Evolutionary conservation across 192 early-diverging fungal species (phyloP).

Genomic region (Umbelopsis vinacea): DNA sequence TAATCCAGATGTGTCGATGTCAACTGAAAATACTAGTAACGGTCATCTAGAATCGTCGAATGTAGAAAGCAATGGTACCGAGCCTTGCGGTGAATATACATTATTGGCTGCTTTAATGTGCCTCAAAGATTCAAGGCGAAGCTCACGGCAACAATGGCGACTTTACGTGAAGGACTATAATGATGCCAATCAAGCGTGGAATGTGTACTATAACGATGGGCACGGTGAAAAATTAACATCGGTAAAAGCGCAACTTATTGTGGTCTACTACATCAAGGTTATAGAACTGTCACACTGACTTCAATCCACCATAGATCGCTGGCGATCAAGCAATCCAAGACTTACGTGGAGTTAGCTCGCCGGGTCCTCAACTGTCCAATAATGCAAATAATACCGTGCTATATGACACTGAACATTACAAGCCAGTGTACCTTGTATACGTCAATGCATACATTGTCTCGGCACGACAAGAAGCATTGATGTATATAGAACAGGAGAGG

Average conservation of each 20-base stretch:
- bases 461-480: not conserved
- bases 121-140: not conserved
- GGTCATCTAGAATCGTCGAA: not conserved
- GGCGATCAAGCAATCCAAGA: slow-evolving; percentile 19
- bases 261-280: not conserved
- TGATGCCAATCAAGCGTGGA: not conserved
- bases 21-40: not conserved
- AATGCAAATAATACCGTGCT: not conserved
- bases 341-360: not conserved
- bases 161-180: slow-evolving; percentile 6
- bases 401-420: not conserved
- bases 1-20: not conserved
- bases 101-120: not conserved
- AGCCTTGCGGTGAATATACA: slow-evolving; percentile 5
- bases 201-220: slow-evolving; percentile 7
- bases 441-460: not conserved
- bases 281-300: too few relatives aligned
- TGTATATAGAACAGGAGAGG: not conserved
- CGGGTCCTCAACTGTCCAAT: not conserved
- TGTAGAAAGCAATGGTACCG: not conserved
- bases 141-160: slow-evolving; percentile 11
- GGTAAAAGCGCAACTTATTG: not conserved
- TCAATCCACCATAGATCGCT: not conserved
- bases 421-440: slow-evolving; percentile 5
- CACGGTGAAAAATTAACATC: not conserved